Evolutionary conservation across 1,284 basidiomycete genomes (phyloP).

Genomic region (Cronartium ribicola): DNA sequence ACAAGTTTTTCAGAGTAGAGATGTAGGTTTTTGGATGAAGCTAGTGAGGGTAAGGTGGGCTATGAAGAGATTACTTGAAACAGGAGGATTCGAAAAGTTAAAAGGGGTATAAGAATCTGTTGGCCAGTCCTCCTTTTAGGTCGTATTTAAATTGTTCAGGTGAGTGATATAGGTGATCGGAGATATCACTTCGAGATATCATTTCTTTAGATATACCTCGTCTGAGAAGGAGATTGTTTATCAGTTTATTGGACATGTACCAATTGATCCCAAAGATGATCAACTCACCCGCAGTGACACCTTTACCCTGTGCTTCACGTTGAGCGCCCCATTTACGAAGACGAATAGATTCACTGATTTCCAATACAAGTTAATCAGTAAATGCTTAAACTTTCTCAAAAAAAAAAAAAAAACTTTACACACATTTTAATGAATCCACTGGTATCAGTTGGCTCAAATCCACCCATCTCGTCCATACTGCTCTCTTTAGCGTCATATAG

Average conservation of each 20-base stretch:
- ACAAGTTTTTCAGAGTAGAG: too few relatives aligned
- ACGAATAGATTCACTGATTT: slow-evolving; percentile 36
- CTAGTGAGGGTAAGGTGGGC: too few relatives aligned
- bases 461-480: slow-evolving; percentile 99
- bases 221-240: too few relatives aligned
- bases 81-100: too few relatives aligned
- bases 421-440: slow-evolving; percentile 47
- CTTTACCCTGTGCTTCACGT: slow-evolving; percentile 31
- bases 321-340: slow-evolving; percentile 40
- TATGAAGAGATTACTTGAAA: too few relatives aligned
- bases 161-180: too few relatives aligned
- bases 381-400: neutral
- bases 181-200: too few relatives aligned
- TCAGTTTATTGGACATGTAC: neutral
- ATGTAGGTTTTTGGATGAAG: too few relatives aligned
- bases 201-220: too few relatives aligned
- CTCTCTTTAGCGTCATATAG: slow-evolving; percentile 93
- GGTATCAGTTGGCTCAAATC: slow-evolving; percentile 88
- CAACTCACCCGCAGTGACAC: slow-evolving; percentile 25
- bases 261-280: neutral
- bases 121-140: too few relatives aligned
- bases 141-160: too few relatives aligned
- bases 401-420: neutral
- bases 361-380: neutral
- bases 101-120: too few relatives aligned